Conservation (phyloP, 2,329 filamentous ascomycete genomes). For the Pseudogymnoascus sp. region DNA sequence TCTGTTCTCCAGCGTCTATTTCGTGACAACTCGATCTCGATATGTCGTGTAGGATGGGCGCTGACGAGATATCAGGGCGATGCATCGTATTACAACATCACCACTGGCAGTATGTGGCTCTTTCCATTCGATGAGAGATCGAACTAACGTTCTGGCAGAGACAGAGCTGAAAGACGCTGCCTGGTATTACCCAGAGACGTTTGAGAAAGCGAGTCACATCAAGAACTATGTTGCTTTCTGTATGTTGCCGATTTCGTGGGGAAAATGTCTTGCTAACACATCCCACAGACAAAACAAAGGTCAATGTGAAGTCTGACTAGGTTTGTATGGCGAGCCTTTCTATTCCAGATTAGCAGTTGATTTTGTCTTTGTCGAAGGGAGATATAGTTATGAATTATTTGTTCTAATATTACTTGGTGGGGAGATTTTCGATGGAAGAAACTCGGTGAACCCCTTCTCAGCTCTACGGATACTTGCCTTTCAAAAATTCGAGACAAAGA, state of each 20-base stretch:
- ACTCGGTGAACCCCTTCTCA: neutral
- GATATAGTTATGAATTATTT: neutral
- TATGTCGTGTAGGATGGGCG: neutral
- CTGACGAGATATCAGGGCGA: constrained; percentile 26
- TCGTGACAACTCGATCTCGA: too few relatives aligned
- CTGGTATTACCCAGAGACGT: constrained; percentile 39
- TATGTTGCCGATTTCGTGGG: constrained; percentile 25
- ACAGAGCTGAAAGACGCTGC: constrained; percentile 37
- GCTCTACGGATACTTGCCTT: neutral
- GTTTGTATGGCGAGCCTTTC: neutral
- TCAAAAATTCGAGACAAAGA: neutral
- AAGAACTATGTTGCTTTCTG: constrained; percentile 41
- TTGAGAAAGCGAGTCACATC: constrained; percentile 35
- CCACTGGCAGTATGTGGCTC: constrained; percentile 29
- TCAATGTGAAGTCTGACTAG: constrained; percentile 3
- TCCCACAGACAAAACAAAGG: constrained; percentile 16
- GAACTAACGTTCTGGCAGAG: constrained; percentile 24
- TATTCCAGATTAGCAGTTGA: neutral
- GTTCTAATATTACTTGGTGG: neutral
- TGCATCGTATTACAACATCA: constrained; percentile 41
- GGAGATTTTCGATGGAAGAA: neutral
- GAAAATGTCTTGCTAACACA: neutral
- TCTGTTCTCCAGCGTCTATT: too few relatives aligned
- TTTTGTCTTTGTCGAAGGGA: neutral
- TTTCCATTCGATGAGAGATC: neutral